A percentile compares a stretch with the other conserved stretches of the same genome.
These are phyloP conservation scores for Epichloe aotearoae DNA, from an alignment of 2,329 filamentous ascomycete species.

Conservation along the genomic window DNA sequence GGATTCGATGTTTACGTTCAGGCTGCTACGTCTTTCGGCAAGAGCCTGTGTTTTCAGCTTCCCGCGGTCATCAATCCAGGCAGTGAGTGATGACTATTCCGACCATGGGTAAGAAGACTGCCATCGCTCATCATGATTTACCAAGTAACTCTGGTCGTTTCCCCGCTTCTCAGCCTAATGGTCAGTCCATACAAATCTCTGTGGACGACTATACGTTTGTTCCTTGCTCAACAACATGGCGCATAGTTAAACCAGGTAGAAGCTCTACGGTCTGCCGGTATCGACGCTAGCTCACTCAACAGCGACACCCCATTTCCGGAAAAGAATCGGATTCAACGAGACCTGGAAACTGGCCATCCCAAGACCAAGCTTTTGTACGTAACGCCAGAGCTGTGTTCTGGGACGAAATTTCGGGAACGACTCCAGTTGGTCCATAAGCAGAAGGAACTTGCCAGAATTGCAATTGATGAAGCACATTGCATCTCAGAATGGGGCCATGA, in stretches of 20 bases:
- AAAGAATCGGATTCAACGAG: slow-evolving; percentile 57
- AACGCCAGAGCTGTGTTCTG: slow-evolving; percentile 77
- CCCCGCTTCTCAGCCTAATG: slow-evolving; percentile 81
- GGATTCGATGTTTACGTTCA: slow-evolving; percentile 89
- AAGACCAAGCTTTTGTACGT: slow-evolving; percentile 77
- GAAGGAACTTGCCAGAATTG: slow-evolving; percentile 73
- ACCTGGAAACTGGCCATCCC: slow-evolving; percentile 81
- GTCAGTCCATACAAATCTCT: slow-evolving; percentile 25
- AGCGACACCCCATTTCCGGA: slow-evolving; percentile 59
- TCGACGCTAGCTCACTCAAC: slow-evolving; percentile 77
- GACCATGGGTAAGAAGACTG: background rate
- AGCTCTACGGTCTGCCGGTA: slow-evolving; percentile 57
- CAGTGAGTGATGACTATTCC: slow-evolving; percentile 40
- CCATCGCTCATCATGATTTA: slow-evolving; percentile 4
- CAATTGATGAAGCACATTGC: slow-evolving; percentile 90
- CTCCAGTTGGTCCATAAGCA: slow-evolving; percentile 65
- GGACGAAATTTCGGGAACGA: slow-evolving; percentile 61
- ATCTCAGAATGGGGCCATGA: slow-evolving; percentile 98
- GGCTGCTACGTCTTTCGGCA: slow-evolving; percentile 81
- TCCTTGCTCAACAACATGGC: background rate
- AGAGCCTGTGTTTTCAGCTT: slow-evolving; percentile 85
- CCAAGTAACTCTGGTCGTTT: slow-evolving; percentile 77
- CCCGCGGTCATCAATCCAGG: slow-evolving; percentile 80
- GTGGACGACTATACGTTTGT: background rate
- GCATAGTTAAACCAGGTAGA: slow-evolving; percentile 79